Evolutionary conservation across 169 alveolate species (phyloP).

Genomic region (Eimeria praecox): DNA sequence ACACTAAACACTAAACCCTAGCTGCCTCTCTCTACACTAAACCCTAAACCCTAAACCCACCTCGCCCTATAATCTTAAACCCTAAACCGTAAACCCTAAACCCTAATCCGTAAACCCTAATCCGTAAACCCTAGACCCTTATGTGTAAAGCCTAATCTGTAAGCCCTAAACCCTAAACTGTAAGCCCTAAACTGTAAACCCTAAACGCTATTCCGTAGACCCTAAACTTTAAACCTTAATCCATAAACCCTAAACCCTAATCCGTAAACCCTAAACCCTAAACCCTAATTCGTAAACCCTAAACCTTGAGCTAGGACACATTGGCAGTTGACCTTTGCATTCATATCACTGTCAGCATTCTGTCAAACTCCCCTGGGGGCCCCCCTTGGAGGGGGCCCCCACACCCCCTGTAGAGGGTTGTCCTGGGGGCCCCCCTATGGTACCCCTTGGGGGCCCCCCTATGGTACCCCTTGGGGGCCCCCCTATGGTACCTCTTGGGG

Average conservation of each 20-base stretch:
- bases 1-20: not conserved
- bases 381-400: too few species aligned
- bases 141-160: not conserved
- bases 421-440: too few species aligned
- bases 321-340: too few species aligned
- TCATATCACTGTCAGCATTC: too few species aligned
- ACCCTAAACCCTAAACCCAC: constrained; percentile 65
- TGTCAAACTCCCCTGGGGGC: too few species aligned
- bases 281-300: constrained; percentile 10
- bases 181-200: not conserved
- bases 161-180: not conserved
- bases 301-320: too few species aligned
- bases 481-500: too few species aligned
- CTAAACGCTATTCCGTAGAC: not conserved
- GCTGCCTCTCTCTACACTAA: not conserved
- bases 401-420: too few species aligned
- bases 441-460: too few species aligned
- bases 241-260: constrained; percentile 7
- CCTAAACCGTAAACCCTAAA: constrained; percentile 16
- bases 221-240: constrained; percentile 7
- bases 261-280: not conserved
- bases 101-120: not conserved
- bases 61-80: too few species aligned
- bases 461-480: too few species aligned
- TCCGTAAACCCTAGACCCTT: not conserved